Evolutionary conservation across 1,139 yeast species (phyloP), one percentile per base, ranked within the genome.

Genomic region (Pichia sp.): DNA sequence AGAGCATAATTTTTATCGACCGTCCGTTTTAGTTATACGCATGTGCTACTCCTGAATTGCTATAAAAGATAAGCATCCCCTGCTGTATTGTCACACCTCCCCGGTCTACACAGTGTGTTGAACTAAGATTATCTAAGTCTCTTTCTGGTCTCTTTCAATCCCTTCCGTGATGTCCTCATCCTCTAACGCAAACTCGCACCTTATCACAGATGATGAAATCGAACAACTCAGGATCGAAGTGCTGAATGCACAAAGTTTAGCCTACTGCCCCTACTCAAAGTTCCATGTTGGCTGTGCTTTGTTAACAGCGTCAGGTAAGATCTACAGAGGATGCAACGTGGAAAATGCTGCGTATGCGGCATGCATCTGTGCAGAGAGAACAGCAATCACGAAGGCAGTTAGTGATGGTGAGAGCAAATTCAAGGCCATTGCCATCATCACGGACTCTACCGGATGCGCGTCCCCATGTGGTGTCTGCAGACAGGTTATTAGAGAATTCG

Each of bases 391-490:
- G 17, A 73, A 73, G 39, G 88, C 94, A 0, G 69, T 79, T 6
- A 48, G 51, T 8, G 34, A 39, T n/a, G 48, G 69, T 59, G 60
- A 39, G 49, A 58, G 50, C 9, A 35, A 49, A 22, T 74, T 77
- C 55, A 66, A 62, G 42, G 83, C 82, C 4, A 69, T 87, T 40
- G 96, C 87, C 3, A 77, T 86, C 19, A 65, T 84, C 5, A 72
- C 86, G 22, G 91, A 83, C 51, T 57, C 72, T 18, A 62, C 61
- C 1, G 69, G 67, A 11, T 68, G 78, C 19, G 77, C 84, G 14
- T 69, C 88, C 9, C 98, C 98, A 0, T 91, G 98, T 58, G 98
- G 98, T 3, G 80, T 91, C 30, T 91, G 98, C 52, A 68, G 98
- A 39, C 98, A 91, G 56, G 73, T 83, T 42, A 75, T 87, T 26